phyloP scores from a whole-genome alignment of 2,329 filamentous ascomycete genomes.

The Monosporascus sp. region DNA sequence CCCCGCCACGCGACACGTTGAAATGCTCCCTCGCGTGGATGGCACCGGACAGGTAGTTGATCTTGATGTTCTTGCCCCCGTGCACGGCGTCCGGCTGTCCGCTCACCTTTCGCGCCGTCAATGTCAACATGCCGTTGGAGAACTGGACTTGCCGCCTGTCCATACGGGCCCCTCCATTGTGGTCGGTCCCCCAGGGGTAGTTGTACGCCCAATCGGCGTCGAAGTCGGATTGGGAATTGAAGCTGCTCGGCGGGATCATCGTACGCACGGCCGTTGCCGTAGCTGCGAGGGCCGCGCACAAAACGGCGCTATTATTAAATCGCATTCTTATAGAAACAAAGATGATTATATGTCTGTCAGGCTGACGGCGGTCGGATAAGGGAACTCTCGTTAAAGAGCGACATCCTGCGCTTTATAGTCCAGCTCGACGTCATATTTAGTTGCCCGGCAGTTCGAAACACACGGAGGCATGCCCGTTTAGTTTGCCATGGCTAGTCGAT shows the following conservation, averaged over 20 bases:
- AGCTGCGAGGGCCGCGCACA: conserved; percentile 15
- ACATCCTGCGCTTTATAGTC: no score
- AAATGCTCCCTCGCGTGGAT: conserved; percentile 36
- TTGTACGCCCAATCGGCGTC: conserved; percentile 44
- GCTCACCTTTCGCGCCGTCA: conserved; percentile 41
- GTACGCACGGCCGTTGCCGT: conserved; percentile 25
- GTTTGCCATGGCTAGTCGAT: no score
- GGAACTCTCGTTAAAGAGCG: no score
- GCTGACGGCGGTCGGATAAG: no score
- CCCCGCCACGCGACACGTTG: conserved; percentile 31
- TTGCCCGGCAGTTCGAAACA: no score
- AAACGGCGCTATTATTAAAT: neutral
- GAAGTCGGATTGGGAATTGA: conserved; percentile 33
- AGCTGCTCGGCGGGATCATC: conserved; percentile 34
- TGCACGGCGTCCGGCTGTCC: conserved; percentile 33
- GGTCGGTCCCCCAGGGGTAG: conserved; percentile 54
- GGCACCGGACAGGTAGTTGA: conserved; percentile 48
- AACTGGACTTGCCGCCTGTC: conserved; percentile 39
- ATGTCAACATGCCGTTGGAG: conserved; percentile 34
- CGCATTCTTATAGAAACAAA: conserved; percentile 5
- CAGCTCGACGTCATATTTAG: no score
- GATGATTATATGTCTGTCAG: no score
- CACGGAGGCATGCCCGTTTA: no score
- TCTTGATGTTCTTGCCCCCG: conserved; percentile 35
- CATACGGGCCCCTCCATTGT: conserved; percentile 55